These are phyloP conservation scores for Sugiyamaella marilandica DNA, from an alignment of 805 yeast species.

Conservation along the genomic window DNA sequence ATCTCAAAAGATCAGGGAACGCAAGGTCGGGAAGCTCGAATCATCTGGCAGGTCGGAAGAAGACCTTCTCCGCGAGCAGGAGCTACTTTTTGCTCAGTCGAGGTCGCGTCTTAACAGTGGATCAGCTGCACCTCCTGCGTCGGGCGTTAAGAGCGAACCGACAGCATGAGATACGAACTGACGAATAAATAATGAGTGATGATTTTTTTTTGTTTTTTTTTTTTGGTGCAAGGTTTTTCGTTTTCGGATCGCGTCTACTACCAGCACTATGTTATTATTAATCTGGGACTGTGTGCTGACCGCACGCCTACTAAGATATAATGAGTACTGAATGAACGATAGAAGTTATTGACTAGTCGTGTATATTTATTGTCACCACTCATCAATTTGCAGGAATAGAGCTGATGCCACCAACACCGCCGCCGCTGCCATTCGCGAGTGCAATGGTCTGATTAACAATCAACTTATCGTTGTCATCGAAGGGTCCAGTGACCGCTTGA, in stretches of 20 bases:
- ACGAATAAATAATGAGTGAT: neutral
- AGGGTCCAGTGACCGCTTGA: constrained; percentile 41
- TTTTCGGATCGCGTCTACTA: neutral
- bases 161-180: neutral
- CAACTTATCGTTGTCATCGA: constrained; percentile 36
- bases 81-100: constrained; percentile 65
- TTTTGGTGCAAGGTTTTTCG: no score
- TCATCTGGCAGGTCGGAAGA: constrained; percentile 90
- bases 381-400: neutral
- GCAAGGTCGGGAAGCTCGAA: constrained; percentile 87
- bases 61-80: constrained; percentile 87
- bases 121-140: constrained; percentile 1
- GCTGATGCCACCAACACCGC: neutral
- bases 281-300: no score
- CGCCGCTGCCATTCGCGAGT: constrained; percentile 24
- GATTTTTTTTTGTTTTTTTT: neutral
- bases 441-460: constrained; percentile 32
- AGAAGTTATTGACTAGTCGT: neutral
- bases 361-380: neutral
- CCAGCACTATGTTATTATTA: no score
- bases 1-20: constrained; percentile 75
- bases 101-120: constrained; percentile 23
- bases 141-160: neutral
- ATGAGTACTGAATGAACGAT: neutral
- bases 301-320: neutral